Evolutionary conservation across 495 filamentous ascomycete genomes (phyloP).

Genomic region (Tuber melanosporum): DNA sequence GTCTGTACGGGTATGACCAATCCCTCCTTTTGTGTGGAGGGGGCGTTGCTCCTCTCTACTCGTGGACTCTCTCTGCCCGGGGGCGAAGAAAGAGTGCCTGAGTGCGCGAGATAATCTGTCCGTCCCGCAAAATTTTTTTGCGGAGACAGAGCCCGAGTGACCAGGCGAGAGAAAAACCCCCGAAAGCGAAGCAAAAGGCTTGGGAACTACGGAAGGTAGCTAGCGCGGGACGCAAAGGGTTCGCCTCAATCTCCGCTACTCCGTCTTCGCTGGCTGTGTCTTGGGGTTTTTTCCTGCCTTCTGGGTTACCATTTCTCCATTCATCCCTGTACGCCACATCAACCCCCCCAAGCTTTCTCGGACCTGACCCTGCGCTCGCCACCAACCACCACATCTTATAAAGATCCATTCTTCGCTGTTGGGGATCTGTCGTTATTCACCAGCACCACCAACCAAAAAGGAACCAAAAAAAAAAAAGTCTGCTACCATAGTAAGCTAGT

Average conservation of each 20-base stretch:
- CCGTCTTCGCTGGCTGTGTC: neutral
- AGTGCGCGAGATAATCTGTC: neutral
- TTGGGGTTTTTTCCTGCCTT: neutral
- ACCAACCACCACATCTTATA: constrained; percentile 3
- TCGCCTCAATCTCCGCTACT: neutral
- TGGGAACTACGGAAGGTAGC: neutral
- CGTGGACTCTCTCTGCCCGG: neutral
- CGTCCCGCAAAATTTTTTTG: neutral
- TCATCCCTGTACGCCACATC: neutral
- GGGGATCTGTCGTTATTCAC: neutral
- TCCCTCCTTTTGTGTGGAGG: neutral
- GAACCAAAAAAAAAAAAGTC: neutral
- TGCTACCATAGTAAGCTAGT: neutral
- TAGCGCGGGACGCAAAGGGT: neutral
- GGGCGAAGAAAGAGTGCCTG: neutral
- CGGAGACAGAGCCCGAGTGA: neutral
- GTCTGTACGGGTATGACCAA: neutral
- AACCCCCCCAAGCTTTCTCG: neutral
- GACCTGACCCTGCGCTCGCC: neutral
- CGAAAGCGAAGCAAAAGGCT: neutral
- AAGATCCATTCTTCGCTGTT: neutral
- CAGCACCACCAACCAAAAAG: neutral
- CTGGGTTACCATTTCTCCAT: neutral
- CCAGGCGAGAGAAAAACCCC: neutral
- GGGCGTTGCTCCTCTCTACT: neutral